Conservation (phyloP, 306 rosid species). For the Begonia loranthoides region DNA sequence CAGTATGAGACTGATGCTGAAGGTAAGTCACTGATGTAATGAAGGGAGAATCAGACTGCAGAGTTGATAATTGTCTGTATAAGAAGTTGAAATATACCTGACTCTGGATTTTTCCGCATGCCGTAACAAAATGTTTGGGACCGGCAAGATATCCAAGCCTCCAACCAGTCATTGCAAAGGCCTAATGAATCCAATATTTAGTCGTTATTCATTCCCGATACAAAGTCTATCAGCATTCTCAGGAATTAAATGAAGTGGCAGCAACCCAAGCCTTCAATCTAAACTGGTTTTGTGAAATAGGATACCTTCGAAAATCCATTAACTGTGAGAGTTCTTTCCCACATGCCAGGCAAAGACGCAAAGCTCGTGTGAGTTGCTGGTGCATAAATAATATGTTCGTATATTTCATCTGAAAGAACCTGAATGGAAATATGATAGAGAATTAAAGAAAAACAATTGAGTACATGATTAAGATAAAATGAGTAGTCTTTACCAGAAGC, state of each 20-base stretch:
- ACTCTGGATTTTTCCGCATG: constrained; percentile 83
- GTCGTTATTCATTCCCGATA: neutral
- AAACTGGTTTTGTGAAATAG: no score
- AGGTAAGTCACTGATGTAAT: no score
- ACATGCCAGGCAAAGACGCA: constrained; percentile 95
- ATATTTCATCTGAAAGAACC: constrained; percentile 86
- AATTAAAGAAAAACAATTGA: constrained; percentile 8
- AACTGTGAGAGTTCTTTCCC: constrained; percentile 87
- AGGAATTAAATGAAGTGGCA: no score
- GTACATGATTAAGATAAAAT: neutral
- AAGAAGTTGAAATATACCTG: constrained; percentile 43
- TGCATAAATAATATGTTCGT: constrained; percentile 83
- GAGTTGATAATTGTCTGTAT: no score
- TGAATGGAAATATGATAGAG: constrained; percentile 19
- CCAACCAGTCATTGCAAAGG: constrained; percentile 99
- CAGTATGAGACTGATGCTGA: no score
- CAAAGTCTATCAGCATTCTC: no score
- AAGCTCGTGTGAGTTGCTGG: constrained; percentile 95
- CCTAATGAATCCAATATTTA: constrained; percentile 28
- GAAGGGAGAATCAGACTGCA: no score
- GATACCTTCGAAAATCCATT: constrained; percentile 93
- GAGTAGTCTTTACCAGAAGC: constrained; percentile 61
- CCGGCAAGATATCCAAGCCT: constrained; percentile 94
- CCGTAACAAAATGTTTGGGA: constrained; percentile 79
- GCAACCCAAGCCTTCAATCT: no score